Base-by-base conservation (phyloP, 495 filamentous ascomycete species). In the Daldinia grandis region DNA sequence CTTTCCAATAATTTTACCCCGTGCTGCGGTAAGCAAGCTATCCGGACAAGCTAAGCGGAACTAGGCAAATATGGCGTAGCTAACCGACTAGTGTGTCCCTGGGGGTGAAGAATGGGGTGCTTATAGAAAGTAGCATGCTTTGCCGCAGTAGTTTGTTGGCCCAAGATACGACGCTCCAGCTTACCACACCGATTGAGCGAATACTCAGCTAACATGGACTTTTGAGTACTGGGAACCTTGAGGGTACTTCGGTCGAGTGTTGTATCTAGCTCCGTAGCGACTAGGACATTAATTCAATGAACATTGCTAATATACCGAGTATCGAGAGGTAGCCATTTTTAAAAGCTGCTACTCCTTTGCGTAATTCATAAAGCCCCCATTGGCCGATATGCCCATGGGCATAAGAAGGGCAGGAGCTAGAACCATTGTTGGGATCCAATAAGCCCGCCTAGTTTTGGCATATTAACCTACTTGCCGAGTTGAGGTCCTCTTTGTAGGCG, bases 91-190 rank as follows among this genome's bases (percentile, higher is more conserved):
- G 64, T 21, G 64, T 68, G 61, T 28, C 42, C 51, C 37, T 38
- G 66, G 14, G 65, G 25, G 30, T 9, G 58, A 40, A 53, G 35
- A 56, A 51, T 35, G 64, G 57, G 35, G 50, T 65, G 42, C 25
- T 51, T 35, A 62, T 62, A 51, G 58, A 28, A 73, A 62, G 51
- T 21, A 58, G 58, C 64, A 55, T 64, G 61, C 58, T 58, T 69
- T 69, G 51, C 65, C 65, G 70, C 57, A 66, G 44, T 33, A 25
- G 62, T 66, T 61, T 68, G 62, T 56, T 53, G 65, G 62, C 31
- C 61, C 62, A 69, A 66, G 70, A 73, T 68, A 50, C 58, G 33
- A 58, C 58, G 21, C 9, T 30, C 51, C 37, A 66, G 70, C 57
- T 73, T 66, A 69, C 62, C 61, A 59, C 15, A 37, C 42, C 17